phyloP scores from a whole-genome alignment of 2,329 filamentous ascomycete species.

The Shiraia sp. region DNA sequence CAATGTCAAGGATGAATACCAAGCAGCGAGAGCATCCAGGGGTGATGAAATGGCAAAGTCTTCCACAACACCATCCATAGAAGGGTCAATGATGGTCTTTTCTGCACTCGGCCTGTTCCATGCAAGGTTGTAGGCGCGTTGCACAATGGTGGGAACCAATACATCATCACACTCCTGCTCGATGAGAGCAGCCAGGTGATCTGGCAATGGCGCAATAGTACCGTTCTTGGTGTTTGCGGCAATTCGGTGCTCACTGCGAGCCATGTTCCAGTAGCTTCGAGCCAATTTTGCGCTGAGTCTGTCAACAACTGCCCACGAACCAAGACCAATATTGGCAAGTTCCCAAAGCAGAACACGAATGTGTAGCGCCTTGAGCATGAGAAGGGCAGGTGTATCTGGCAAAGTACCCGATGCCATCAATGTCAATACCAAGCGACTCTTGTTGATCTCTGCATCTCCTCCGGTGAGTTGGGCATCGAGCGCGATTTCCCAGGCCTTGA shows the following conservation, averaged over 20 bases:
- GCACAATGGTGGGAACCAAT: conserved; percentile 74
- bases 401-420: conserved; percentile 86
- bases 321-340: conserved; percentile 66
- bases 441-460: conserved; percentile 87
- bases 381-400: conserved; percentile 76
- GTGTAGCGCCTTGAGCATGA: conserved; percentile 92
- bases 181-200: conserved; percentile 75
- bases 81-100: conserved; percentile 66
- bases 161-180: conserved; percentile 82
- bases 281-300: conserved; percentile 74
- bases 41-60: conserved; percentile 84
- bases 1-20: conserved; percentile 79
- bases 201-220: conserved; percentile 67
- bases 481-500: conserved; percentile 92
- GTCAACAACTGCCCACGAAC: conserved; percentile 67
- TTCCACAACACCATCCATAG: conserved; percentile 82
- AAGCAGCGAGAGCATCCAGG: conserved; percentile 86
- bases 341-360: conserved; percentile 89
- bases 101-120: conserved; percentile 80
- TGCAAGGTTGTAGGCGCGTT: conserved; percentile 85
- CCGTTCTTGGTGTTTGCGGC: conserved; percentile 47
- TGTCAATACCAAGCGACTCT: conserved; percentile 81
- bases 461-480: conserved; percentile 91
- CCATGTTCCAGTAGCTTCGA: conserved; percentile 78
- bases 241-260: conserved; percentile 64